Evolutionary conservation across 2,329 filamentous ascomycete species (phyloP).

Genomic region (Paraphaeosphaeria minitans): DNA sequence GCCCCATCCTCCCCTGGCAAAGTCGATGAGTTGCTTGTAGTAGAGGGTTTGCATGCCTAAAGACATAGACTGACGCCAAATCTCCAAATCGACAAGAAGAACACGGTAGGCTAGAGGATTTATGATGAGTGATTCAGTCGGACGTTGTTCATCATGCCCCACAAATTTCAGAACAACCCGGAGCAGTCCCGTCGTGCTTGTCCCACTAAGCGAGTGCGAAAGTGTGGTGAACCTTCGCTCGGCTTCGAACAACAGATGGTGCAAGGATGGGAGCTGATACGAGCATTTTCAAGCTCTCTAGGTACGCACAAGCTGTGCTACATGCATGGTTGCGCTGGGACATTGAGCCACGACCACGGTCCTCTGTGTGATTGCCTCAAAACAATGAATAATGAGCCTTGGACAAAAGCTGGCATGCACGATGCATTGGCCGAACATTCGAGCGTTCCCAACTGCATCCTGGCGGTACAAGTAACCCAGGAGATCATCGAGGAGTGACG

Average conservation of each 20-base stretch:
- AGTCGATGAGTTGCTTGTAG: constrained; percentile 88
- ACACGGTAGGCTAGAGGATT: constrained; percentile 95
- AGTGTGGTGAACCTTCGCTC: not conserved
- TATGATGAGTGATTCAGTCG: constrained; percentile 88
- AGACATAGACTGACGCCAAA: constrained; percentile 79
- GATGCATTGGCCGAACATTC: too few relatives aligned
- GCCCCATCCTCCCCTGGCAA: constrained; percentile 66
- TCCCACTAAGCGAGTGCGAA: not conserved
- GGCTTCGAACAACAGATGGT: not conserved
- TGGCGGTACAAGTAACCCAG: not conserved
- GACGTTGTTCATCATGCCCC: constrained; percentile 80
- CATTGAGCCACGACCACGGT: too few relatives aligned
- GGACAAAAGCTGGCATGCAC: not conserved
- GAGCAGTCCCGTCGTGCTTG: constrained; percentile 57
- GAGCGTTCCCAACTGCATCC: not conserved
- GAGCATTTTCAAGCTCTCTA: not conserved
- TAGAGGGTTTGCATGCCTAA: constrained; percentile 82
- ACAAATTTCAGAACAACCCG: constrained; percentile 82
- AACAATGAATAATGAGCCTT: not conserved
- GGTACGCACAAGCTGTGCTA: not conserved
- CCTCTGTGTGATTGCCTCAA: too few relatives aligned
- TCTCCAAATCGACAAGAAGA: constrained; percentile 87
- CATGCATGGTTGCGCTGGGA: not conserved
- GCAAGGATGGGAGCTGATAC: not conserved
- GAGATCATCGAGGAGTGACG: not conserved